Evolutionary conservation across 176 grass and related monocot species (phyloP).

Genomic region (Oryza punctata): DNA sequence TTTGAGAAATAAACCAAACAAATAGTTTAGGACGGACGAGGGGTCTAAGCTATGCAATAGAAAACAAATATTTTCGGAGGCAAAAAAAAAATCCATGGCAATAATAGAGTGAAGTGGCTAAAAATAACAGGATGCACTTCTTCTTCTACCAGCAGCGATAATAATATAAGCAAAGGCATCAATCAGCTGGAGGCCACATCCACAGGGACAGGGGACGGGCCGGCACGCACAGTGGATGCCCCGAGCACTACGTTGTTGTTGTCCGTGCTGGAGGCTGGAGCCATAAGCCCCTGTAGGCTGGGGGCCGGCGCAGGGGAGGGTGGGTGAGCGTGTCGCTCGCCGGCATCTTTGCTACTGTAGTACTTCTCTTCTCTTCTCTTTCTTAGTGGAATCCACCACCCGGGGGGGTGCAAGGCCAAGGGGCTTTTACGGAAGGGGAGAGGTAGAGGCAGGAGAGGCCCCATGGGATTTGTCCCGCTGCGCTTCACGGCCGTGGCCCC

Average conservation of each 20-base stretch:
- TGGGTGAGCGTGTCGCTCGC: background rate
- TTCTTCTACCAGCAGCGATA: background rate
- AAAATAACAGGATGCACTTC: background rate
- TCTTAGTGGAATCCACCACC: no score
- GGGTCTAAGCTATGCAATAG: no score
- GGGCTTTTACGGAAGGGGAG: background rate
- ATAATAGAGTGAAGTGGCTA: no score
- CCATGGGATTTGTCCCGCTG: background rate
- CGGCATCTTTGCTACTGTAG: background rate
- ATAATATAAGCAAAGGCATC: background rate
- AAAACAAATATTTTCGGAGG: no score
- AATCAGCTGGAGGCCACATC: background rate
- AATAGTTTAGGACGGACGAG: no score
- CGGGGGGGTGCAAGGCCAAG: no score
- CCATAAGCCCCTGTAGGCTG: no score
- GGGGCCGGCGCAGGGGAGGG: no score
- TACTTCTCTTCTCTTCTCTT: no score
- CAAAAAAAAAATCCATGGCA: no score
- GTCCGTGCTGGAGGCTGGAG: background rate
- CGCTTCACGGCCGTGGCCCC: background rate
- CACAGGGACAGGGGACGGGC: background rate
- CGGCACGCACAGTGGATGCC: conserved; percentile 25
- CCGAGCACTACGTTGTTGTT: conserved; percentile 19
- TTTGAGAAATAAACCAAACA: no score
- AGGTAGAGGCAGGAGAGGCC: background rate